Evolutionary conservation across 805 yeast genomes (phyloP), one percentile per base, ranked within the genome.

Genomic region (Vanderwaltozyma tropicalis): DNA sequence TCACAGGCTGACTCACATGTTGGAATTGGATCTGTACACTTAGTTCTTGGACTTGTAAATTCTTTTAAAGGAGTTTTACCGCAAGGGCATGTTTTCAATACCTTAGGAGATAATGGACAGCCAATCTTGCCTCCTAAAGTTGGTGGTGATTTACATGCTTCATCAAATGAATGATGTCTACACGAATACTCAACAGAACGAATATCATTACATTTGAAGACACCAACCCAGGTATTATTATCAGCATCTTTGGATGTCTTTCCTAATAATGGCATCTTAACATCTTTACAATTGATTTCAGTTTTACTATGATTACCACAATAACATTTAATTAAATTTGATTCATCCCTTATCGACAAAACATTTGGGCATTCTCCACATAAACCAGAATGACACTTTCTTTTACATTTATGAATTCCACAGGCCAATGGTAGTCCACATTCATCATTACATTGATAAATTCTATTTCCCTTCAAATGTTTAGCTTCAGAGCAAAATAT

Each of bases 21-120:
- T 4, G 95, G 92, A 27, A 86, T 68, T 1, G 86, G 80, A 45
- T 85, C 95, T 1, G 80, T 66, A 59, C 96, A 87, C 22, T 67
- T 60, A 0, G 47, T 48, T 45, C 96, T 69, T 11, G 61, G 56
- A 7, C 53, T 44, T 7, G 58, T 61, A 12, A 71, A 41, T 1
- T 64, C 64, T 1, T 52, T 52, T 9, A 79, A 64, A 4, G 52
- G 47, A 2, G 76, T 69, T 50, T 80, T 77, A 1, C 95, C 95
- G 66, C 96, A 87, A 27, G 80, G 81, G 61, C 96, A 87, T 1
- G 74, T 70, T 20, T 64, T 71, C n/a, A 79, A 57, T 1, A 61
- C 45, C 14, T 66, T 61, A 0, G 95, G 94, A 5, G 82, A 65
- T 31, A 66, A 63, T 11, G 80, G 81, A 60, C 96, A 87, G 19